phyloP scores from a whole-genome alignment of 768 basidiomycete genomes.

The Tephrocybe sp. region DNA sequence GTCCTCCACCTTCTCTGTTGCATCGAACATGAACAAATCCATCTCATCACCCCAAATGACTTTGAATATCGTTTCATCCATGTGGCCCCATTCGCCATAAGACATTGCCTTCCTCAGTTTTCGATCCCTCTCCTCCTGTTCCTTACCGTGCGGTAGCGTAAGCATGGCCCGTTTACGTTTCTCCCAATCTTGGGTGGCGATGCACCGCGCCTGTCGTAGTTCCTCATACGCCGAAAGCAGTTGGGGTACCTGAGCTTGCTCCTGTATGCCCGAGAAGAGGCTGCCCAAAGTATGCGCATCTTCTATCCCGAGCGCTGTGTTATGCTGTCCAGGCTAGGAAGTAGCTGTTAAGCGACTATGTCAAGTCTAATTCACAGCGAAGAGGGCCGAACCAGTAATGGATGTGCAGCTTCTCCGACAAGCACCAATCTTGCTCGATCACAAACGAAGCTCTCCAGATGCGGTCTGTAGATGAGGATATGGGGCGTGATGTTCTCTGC shows the following conservation, averaged over 20 bases:
- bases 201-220: constrained; percentile 51
- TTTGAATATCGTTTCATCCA: constrained; percentile 46
- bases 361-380: neutral
- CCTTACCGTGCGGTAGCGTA: constrained; percentile 40
- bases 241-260: constrained; percentile 46
- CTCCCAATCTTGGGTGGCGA: constrained; percentile 45
- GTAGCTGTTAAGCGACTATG: neutral
- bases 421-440: constrained; percentile 45
- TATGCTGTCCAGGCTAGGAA: constrained; percentile 52
- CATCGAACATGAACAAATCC: constrained; percentile 49
- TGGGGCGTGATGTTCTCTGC: constrained; percentile 29
- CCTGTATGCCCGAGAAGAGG: constrained; percentile 54
- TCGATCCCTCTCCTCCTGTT: constrained; percentile 45
- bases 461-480: constrained; percentile 26
- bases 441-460: constrained; percentile 50
- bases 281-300: constrained; percentile 61
- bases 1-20: constrained; percentile 57
- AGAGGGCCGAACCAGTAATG: constrained; percentile 39
- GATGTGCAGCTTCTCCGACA: constrained; percentile 64
- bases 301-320: constrained; percentile 53
- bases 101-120: constrained; percentile 35
- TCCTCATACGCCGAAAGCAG: constrained; percentile 60
- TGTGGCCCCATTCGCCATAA: constrained; percentile 34
- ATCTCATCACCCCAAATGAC: constrained; percentile 54
- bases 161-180: constrained; percentile 44